These are phyloP conservation scores for Rubia balearica DNA, from an alignment of 305 asterid genomes.

Conservation along the genomic window DNA sequence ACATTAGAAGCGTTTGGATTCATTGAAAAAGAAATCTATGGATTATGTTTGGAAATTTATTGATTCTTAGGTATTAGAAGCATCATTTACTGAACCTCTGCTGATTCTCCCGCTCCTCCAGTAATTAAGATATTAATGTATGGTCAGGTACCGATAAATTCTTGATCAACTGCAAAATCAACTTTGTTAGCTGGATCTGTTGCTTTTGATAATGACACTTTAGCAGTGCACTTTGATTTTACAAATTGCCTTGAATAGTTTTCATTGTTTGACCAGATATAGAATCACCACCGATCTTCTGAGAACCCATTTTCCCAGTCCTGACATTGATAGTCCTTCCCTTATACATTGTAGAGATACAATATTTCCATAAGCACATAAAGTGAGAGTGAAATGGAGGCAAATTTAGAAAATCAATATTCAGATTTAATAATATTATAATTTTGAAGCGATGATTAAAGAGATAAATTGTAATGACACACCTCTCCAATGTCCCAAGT, in stretches of 20 bases:
- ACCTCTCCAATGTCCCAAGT: background rate
- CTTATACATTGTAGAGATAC: background rate
- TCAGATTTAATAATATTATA: background rate
- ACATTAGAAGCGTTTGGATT: constrained; percentile 9
- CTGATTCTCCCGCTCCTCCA: background rate
- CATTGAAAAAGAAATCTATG: background rate
- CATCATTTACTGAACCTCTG: background rate
- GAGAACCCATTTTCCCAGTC: background rate
- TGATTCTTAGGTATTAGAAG: background rate
- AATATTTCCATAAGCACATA: background rate
- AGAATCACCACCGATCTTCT: background rate
- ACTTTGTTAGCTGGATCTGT: background rate
- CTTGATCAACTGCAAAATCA: background rate
- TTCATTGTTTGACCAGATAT: constrained; percentile 4
- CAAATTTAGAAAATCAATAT: background rate
- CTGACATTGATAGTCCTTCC: constrained; percentile 7
- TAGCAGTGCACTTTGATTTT: background rate
- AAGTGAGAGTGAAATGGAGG: background rate
- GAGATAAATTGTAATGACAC: background rate
- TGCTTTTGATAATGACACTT: background rate
- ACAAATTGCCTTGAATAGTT: background rate
- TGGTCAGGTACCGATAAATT: background rate
- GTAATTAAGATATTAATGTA: background rate
- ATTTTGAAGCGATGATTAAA: background rate
- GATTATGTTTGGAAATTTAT: background rate